Base-by-base conservation (phyloP, 106 monocot genomes). In the Dioscorea alata region DNA sequence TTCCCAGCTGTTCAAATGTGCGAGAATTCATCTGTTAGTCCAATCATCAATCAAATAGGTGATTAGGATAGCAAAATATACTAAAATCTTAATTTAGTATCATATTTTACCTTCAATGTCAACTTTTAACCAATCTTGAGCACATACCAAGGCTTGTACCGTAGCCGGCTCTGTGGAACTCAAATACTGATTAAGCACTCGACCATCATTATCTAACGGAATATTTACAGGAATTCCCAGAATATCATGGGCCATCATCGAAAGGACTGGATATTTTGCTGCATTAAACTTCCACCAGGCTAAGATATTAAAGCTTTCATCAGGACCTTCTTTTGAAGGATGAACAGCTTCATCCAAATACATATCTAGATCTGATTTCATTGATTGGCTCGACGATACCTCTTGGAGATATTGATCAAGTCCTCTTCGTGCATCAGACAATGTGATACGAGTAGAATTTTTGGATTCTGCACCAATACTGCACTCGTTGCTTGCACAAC, bases 341-440 rank as follows among this genome's bases (percentile, higher is more conserved):
- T 90, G 69, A 32, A 86, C 90, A 22, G 86, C 34, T 75, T 90
- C 90, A 67, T 86, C 90, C 57, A 90, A 78, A 61, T 90, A 90
- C 77, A 86, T 72, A 61, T 90, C 90, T 72, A 90, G 69, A 78
- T 90, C 90, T 48, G 90, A 83, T 78, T 83, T 90, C 32, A 72
- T 63, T 12, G 80, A 69, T 61, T 90, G 86, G 48, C 73, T 80
- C 56, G 86, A 80, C 35, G 86, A 81, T 3, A 78, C 71, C 31
- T 90, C 80, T 57, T 86, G 77, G 61, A 90, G 79, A 75, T 86
- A 90, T 50, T 90, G 83, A 86, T 90, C 90, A 57, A 90, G 83
- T 59, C 90, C 85, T 34, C 83, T 49, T 13, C 74, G 77, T 32
- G 86, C 80, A 78, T 90, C 83, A 69, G 78, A 85, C 57, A 90